Base-by-base conservation (phyloP, 2,329 filamentous ascomycete species). In the Ascochyta fabae region DNA sequence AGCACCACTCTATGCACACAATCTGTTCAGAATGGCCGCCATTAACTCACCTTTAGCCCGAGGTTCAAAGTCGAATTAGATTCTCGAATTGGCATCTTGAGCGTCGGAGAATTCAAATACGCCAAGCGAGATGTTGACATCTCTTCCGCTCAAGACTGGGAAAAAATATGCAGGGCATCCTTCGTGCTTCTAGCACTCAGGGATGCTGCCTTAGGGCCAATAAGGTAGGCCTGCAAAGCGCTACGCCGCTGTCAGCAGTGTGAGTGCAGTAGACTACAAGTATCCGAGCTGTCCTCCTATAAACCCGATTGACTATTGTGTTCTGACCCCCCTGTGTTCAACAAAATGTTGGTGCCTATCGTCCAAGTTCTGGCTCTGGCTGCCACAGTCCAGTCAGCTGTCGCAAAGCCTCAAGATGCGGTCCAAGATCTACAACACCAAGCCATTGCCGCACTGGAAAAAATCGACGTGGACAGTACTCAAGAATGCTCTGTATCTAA, bases 361-460 rank as follows among this genome's bases (percentile, higher is more conserved):
- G 7, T 54, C 13, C 51, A 48, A 26, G n/a, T 55, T 10, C 22
- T 64, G 36, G 59, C 60, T 4, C 48, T 64, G 16, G 52, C 55
- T 9, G 39, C 56, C 24, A 35, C 51, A 3, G 43, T 42, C 10
- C 52, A 60, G 40, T 45, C 56, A 16, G 54, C 51, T 34, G 51
- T 46, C 15, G 23, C 62, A 4, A 40, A 60, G 22, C 35, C 46
- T 23, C 52, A 53, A 19, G 52, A 62, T 38, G 33, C 48, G 7
- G 47, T 64, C 23, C 39, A 54, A 33, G 53, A 65, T 29, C 38
- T 65, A 8, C 62, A 64, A 23, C 26, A 48, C 19, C 56, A 58
- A 26, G 60, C 62, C 6, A 42, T 64, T n/a, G 43, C 52, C 26
- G 44, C 47, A 3, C 23, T 65, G 39, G 55, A 58, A 19, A 55